phyloP scores from a whole-genome alignment of 257 asterid species.

The Solanum infundibuliforme region DNA sequence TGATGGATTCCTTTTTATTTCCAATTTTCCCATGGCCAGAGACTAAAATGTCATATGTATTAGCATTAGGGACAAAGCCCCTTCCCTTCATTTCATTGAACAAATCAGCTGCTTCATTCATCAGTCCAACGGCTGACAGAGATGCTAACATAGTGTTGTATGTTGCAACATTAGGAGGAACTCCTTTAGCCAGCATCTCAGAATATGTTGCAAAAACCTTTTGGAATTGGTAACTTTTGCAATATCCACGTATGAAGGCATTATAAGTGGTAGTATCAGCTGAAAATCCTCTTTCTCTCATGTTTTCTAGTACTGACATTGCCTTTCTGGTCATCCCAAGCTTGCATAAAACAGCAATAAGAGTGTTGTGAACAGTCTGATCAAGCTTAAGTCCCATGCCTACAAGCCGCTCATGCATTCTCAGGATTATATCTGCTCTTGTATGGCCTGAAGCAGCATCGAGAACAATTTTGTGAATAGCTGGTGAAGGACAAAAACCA shows the following conservation, averaged over 20 bases:
- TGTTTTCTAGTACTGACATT: conserved; percentile 38
- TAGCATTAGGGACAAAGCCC: conserved; percentile 48
- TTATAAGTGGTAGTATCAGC: conserved; percentile 68
- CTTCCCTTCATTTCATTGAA: conserved; percentile 49
- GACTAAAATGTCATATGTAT: conserved; percentile 57
- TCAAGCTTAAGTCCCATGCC: conserved; percentile 56
- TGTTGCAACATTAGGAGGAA: conserved; percentile 57
- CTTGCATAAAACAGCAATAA: conserved; percentile 54
- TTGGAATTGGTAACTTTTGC: conserved; percentile 48
- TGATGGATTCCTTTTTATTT: conserved; percentile 65
- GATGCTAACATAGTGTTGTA: conserved; percentile 69
- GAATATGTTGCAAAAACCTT: conserved; percentile 48
- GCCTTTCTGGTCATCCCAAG: conserved; percentile 81
- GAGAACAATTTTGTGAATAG: conserved; percentile 47
- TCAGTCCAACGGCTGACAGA: conserved; percentile 36
- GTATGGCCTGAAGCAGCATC: conserved; percentile 52
- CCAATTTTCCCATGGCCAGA: conserved; percentile 68
- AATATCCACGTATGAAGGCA: conserved; percentile 70
- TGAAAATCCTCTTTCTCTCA: conserved; percentile 54
- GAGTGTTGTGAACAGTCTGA: conserved; percentile 35
- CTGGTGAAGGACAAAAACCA: conserved; percentile 50
- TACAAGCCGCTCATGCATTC: conserved; percentile 50
- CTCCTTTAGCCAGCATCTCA: conserved; percentile 53
- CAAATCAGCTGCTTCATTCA: conserved; percentile 36
- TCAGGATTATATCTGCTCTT: conserved; percentile 49